Evolutionary conservation across 2,329 filamentous ascomycete species (phyloP).

Genomic region (Fusarium luffae): DNA sequence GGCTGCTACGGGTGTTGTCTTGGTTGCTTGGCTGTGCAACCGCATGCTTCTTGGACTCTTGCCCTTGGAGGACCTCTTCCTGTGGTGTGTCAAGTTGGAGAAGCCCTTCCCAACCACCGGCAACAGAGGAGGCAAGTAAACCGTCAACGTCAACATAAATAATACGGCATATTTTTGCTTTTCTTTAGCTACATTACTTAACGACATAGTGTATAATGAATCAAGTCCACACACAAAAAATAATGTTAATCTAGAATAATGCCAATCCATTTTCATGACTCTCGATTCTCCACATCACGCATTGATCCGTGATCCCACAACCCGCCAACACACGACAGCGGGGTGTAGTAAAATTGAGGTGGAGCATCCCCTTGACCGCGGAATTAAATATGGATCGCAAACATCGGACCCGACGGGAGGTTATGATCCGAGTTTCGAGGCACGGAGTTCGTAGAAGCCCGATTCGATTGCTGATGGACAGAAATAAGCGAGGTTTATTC

Average conservation of each 20-base stretch:
- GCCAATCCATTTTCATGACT: background rate
- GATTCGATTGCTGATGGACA: background rate
- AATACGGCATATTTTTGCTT: background rate
- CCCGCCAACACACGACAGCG: background rate
- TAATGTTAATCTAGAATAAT: constrained; percentile 24
- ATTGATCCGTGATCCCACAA: background rate
- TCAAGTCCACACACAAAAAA: background rate
- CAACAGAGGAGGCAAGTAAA: constrained; percentile 30
- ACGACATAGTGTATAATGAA: constrained; percentile 6
- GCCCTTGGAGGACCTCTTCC: constrained; percentile 72
- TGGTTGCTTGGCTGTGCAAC: constrained; percentile 66
- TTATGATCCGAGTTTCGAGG: background rate
- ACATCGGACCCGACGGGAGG: background rate
- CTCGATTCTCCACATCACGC: background rate
- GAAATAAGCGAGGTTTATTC: background rate
- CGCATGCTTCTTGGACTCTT: constrained; percentile 67
- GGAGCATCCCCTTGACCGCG: background rate
- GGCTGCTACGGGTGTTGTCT: constrained; percentile 70
- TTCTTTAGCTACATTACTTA: background rate
- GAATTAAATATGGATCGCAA: background rate
- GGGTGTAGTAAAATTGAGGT: background rate
- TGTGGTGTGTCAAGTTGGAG: constrained; percentile 70
- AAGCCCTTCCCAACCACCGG: constrained; percentile 68
- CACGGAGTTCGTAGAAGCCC: background rate
- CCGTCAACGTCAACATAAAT: background rate